Evolutionary conservation across 495 filamentous ascomycete species (phyloP), one percentile per base, ranked within the genome.

Genomic region (Podospora didyma): DNA sequence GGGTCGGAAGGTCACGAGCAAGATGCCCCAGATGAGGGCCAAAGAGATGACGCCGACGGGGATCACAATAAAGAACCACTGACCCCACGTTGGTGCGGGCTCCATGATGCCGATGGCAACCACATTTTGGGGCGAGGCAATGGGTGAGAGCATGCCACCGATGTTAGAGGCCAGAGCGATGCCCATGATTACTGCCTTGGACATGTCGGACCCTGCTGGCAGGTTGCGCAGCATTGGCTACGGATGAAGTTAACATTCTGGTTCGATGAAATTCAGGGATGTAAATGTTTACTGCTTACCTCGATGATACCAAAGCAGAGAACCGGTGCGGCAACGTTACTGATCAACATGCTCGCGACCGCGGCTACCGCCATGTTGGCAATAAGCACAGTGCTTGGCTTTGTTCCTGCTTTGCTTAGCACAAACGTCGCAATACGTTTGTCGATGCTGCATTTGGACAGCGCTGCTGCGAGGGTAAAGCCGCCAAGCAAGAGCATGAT

Each of bases 291-390:
- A 4, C 12, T 42, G 39, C 39, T 42, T 42, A 42, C 39, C 39
- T 94, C 89, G 59, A 96, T 91, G 69, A 97, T 97, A 16, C 90
- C 95, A 68, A 92, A 97, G 77, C 95, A 99, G 9, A 99, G 82
- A n/a, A 99, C 94, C 0, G 94, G 94, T 4, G 95, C 93, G 17
- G 94, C 94, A 34, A 99, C 94, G 61, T 99, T 99, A 70, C 89
- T 95, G 66, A 99, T 97, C 82, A 95, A 92, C 94, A 99, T 99
- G 62, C 90, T 96, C 35, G 93, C 83, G 66, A 97, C 93, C 73
- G 93, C 92, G 58, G 94, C 94, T 45, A 99, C 94, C 62, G 96
- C 96, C 94, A 99, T 99, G 71, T 92, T 96, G 23, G 92, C 92
- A 22, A 99, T 65, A 12, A 99, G 81, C 19, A 99, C 92, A 17